Evolutionary conservation across 306 rosid species (phyloP).

Genomic region (Gastrolobium villosum): DNA sequence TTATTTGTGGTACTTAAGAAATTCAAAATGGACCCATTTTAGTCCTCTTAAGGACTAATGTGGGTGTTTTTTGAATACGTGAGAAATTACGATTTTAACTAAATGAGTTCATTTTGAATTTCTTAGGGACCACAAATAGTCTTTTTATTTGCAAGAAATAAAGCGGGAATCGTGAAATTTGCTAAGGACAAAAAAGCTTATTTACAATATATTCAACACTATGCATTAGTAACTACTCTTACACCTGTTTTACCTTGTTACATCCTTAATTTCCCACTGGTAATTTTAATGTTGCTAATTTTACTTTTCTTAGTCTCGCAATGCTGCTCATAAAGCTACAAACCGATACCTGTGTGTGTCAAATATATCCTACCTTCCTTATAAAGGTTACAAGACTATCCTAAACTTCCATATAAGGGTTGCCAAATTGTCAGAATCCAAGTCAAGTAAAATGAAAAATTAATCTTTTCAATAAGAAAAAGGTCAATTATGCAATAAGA

Average conservation of each 20-base stretch:
- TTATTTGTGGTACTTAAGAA: too few species aligned
- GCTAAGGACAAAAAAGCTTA: too few species aligned
- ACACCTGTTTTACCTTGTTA: slow-evolving; percentile 13
- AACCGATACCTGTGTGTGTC: neutral
- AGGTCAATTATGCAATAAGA: neutral
- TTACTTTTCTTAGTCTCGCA: too few species aligned
- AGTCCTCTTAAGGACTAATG: too few species aligned
- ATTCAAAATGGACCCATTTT: too few species aligned
- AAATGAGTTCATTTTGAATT: too few species aligned
- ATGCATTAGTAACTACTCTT: neutral
- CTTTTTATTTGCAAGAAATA: too few species aligned
- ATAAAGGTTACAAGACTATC: neutral
- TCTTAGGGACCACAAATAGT: too few species aligned
- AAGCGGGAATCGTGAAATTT: too few species aligned
- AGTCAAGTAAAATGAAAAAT: neutral
- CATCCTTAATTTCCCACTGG: neutral
- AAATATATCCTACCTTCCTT: neutral
- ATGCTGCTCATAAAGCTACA: neutral
- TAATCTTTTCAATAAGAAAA: neutral
- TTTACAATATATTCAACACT: neutral
- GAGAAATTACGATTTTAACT: too few species aligned
- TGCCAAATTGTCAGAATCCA: slow-evolving; percentile 5
- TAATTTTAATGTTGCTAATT: neutral
- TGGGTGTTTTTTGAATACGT: too few species aligned
- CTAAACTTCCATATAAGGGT: slow-evolving; percentile 4